Evolutionary conservation across 768 basidiomycete genomes (phyloP).

Genomic region (Udeniomyces megalosporus): DNA sequence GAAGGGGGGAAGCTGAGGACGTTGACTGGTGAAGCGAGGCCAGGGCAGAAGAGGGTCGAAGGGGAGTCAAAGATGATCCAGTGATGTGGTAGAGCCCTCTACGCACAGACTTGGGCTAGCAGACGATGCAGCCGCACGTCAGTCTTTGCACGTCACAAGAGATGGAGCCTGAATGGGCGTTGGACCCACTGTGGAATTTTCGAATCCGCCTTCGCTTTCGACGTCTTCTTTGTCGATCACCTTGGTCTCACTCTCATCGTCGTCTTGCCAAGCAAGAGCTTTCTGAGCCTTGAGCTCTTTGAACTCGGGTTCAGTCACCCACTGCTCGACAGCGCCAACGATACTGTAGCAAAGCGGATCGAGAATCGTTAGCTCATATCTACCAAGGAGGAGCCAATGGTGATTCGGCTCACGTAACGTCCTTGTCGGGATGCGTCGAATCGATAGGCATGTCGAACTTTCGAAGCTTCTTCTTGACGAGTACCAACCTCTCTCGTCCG

Average conservation of each 20-base stretch:
- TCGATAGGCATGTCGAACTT: conserved; percentile 11
- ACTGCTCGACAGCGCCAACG: conserved; percentile 2
- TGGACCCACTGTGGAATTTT: not conserved
- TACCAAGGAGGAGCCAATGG: not conserved
- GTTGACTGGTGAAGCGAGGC: conserved; percentile 1
- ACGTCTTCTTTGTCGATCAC: not conserved
- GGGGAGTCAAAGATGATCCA: not conserved
- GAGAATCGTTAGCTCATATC: no score
- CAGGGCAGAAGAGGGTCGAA: conserved; percentile 9
- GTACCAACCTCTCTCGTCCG: conserved; percentile 4
- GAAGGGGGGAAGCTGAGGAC: conserved; percentile 2
- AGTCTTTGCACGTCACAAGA: not conserved
- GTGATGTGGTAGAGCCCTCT: conserved; percentile 5
- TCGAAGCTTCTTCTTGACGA: conserved; percentile 13
- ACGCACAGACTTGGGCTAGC: not conserved
- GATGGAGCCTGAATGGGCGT: not conserved
- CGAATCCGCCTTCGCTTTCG: not conserved
- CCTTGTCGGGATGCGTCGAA: conserved; percentile 1
- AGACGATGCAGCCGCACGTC: no score
- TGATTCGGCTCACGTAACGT: not conserved
- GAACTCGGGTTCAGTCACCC: conserved; percentile 11
- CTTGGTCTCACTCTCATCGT: conserved; percentile 3
- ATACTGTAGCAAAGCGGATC: not conserved
- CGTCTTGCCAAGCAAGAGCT: conserved; percentile 11
- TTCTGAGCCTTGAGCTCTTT: conserved; percentile 9